Conservation (phyloP, 1,139 yeast genomes). For the Geotrichum macrosporum region DNA sequence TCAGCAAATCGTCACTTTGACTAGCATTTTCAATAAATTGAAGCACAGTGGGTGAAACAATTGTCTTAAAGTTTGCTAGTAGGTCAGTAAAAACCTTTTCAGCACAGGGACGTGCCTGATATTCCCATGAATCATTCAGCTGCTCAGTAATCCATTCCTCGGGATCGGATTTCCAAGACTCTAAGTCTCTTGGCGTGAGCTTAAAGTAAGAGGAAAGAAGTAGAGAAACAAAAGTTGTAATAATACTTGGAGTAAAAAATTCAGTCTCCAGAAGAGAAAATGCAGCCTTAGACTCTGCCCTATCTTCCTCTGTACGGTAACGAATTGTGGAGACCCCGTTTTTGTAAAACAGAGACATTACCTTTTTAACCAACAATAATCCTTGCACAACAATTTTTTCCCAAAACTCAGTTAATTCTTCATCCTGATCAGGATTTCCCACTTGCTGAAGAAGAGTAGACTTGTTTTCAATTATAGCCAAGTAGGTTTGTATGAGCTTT, state of each 20-base stretch:
- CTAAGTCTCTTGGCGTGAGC: slow-evolving; percentile 69
- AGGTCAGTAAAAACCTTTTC: slow-evolving; percentile 79
- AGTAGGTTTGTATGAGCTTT: slow-evolving; percentile 54
- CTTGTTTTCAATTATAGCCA: slow-evolving; percentile 57
- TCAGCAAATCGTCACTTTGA: slow-evolving; percentile 48
- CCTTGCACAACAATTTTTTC: slow-evolving; percentile 70
- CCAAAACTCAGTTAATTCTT: slow-evolving; percentile 64
- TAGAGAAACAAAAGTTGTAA: slow-evolving; percentile 58
- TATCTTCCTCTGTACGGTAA: slow-evolving; percentile 51
- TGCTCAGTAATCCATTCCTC: slow-evolving; percentile 92
- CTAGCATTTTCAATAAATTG: slow-evolving; percentile 57
- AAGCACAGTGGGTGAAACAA: slow-evolving; percentile 58
- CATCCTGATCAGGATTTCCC: slow-evolving; percentile 31
- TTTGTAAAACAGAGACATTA: slow-evolving; percentile 58
- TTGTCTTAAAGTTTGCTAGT: slow-evolving; percentile 57
- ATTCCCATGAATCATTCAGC: slow-evolving; percentile 73
- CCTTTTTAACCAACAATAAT: slow-evolving; percentile 57
- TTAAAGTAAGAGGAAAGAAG: slow-evolving; percentile 70
- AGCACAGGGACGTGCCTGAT: slow-evolving; percentile 80
- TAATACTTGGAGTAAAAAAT: slow-evolving; percentile 54
- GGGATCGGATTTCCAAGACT: slow-evolving; percentile 77
- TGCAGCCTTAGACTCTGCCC: slow-evolving; percentile 57
- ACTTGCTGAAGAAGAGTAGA: slow-evolving; percentile 55
- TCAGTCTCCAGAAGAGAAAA: slow-evolving; percentile 48
- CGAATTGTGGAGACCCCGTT: slow-evolving; percentile 66